Base-by-base conservation (phyloP, 345 rosid species). In the Carallia pectinifolia region DNA sequence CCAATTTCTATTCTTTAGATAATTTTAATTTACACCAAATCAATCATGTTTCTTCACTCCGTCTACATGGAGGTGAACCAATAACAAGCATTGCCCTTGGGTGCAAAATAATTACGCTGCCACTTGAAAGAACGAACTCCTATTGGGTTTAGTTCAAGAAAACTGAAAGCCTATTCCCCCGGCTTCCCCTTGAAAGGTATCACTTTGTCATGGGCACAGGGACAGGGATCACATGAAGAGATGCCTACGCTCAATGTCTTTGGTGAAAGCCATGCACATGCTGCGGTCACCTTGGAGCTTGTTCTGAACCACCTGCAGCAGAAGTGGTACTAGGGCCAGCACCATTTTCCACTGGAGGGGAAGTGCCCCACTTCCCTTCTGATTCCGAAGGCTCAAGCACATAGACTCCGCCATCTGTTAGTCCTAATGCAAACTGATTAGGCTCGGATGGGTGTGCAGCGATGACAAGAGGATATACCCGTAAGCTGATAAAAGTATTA, bases 281-380 rank as follows among this genome's bases (percentile, higher is more conserved):
- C 13, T 39, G 30, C 23, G 38, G 61, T 85, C 81, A 88, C 80
- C 92, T 79, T 71, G 84, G 89, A 62, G 79, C 79, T 77, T 85
- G 88, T 74, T 90, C 89, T 47, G 87, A 79, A 71, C 61, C 79
- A 47, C 77, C 70, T 19, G 84, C 85, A 58, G 71, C 85, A 9
- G 96, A 61, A 48, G 84, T 8, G 1, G 79, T 60, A 75, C 90
- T 81, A 30, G 87, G 86, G 53, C 87, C 91, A 55, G 88, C 86
- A 64, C 92, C 92, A 33, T 90, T 85, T 77, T 92, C 94, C 52
- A 67, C 74, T 2, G 94, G 91, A 72, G 98, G 92, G 38, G 91
- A 72, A 62, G 85, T 85, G 47, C 98, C 98, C 96, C 98, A 92
- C 80, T 84, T 86, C 8, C 93, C 91, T 79, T 90, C 90, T 3